These are phyloP conservation scores for Aphanomyces astaci DNA, from an alignment of 352 stramenopile species.

Conservation along the genomic window DNA sequence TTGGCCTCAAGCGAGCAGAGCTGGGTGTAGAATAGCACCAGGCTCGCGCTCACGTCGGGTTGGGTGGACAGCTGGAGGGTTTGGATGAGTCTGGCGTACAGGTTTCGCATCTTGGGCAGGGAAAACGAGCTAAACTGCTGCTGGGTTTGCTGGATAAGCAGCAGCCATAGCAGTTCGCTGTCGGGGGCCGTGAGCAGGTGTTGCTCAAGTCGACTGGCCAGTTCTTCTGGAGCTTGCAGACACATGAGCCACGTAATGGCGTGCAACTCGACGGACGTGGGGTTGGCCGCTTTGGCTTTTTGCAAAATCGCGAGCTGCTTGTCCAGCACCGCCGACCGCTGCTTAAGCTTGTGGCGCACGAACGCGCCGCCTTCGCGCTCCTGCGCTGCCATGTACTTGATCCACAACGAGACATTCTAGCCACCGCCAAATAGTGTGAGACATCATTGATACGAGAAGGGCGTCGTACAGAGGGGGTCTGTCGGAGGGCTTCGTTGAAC, in stretches of 20 bases:
- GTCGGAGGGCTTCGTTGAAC: slow-evolving; percentile 35
- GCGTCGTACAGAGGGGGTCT: slow-evolving; percentile 22
- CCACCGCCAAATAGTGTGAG: background rate
- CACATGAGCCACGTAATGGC: slow-evolving; percentile 46
- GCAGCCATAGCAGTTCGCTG: slow-evolving; percentile 48
- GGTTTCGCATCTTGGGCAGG: slow-evolving; percentile 50
- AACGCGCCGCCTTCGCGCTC: slow-evolving; percentile 39
- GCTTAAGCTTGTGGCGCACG: slow-evolving; percentile 26
- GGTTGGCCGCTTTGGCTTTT: slow-evolving; percentile 46
- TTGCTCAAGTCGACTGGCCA: slow-evolving; percentile 38
- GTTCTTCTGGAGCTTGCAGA: slow-evolving; percentile 29
- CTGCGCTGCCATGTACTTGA: slow-evolving; percentile 71
- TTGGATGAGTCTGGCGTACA: slow-evolving; percentile 55
- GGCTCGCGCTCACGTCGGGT: background rate
- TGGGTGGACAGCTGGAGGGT: slow-evolving; percentile 39
- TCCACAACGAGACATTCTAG: slow-evolving; percentile 35
- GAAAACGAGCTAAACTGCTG: slow-evolving; percentile 70
- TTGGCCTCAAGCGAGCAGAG: slow-evolving; percentile 50
- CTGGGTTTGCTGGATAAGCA: slow-evolving; percentile 38
- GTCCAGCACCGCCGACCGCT: slow-evolving; percentile 33
- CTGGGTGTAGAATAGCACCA: slow-evolving; percentile 22
- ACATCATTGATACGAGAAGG: background rate
- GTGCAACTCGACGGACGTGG: slow-evolving; percentile 36
- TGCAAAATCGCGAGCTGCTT: slow-evolving; percentile 60
- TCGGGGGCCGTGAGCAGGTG: slow-evolving; percentile 43